Conservation (phyloP, 208 protist species). For the Leishmania arabica region DNA sequence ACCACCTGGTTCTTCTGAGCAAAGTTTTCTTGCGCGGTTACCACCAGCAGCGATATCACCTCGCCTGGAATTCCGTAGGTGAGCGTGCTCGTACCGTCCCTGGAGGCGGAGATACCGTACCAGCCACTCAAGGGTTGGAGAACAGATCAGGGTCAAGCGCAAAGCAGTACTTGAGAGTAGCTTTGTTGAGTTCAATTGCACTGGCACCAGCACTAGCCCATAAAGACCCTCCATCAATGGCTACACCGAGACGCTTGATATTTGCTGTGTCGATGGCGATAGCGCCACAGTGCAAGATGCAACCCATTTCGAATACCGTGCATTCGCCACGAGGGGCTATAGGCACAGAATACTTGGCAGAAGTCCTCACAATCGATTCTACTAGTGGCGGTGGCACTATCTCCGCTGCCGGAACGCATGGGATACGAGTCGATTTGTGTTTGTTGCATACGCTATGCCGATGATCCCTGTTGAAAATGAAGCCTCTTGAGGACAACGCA, state of each 20-base stretch:
- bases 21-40: conserved; percentile 40
- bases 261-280: conserved; percentile 34
- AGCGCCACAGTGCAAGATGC: conserved; percentile 33
- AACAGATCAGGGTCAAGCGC: conserved; percentile 34
- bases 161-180: conserved; percentile 23
- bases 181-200: conserved; percentile 33
- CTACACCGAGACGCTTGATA: conserved; percentile 29
- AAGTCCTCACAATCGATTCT: conserved; percentile 22
- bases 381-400: conserved; percentile 17
- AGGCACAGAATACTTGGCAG: conserved; percentile 28
- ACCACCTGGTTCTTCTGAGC: conserved; percentile 45
- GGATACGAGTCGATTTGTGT: conserved; percentile 31
- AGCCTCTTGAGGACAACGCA: conserved; percentile 2
- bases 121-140: conserved; percentile 49
- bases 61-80: conserved; percentile 65
- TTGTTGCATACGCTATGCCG: conserved; percentile 19
- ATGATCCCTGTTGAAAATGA: conserved; percentile 21
- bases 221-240: conserved; percentile 27
- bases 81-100: conserved; percentile 55
- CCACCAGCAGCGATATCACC: conserved; percentile 39
- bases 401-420: conserved; percentile 13
- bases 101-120: conserved; percentile 42
- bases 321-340: conserved; percentile 37
- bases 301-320: conserved; percentile 32
- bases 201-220: conserved; percentile 41